Evolutionary conservation across 805 yeast genomes (phyloP).

Genomic region (Yarrowia alimentaria): DNA sequence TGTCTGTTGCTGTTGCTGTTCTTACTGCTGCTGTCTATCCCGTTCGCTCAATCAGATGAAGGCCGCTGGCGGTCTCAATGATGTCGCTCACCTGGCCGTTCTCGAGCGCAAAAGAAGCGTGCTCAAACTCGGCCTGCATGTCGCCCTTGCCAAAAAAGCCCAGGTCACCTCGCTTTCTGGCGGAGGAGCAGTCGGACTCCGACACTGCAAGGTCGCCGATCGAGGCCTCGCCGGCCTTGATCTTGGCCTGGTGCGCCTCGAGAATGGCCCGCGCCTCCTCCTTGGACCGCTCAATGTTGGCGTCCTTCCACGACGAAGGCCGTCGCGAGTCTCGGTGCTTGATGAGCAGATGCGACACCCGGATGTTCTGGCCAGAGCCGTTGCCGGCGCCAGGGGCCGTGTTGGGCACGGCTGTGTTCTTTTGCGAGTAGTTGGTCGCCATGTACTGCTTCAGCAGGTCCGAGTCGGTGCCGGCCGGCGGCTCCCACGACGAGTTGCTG

Average conservation of each 20-base stretch:
- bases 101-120: slow-evolving; percentile 75
- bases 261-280: slow-evolving; percentile 74
- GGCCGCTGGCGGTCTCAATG: slow-evolving; percentile 87
- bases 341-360: slow-evolving; percentile 77
- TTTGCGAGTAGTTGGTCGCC: slow-evolving; percentile 40
- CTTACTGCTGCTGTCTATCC: slow-evolving; percentile 49
- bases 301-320: slow-evolving; percentile 88
- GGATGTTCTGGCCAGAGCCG: slow-evolving; percentile 53
- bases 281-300: slow-evolving; percentile 69
- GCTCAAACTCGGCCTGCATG: slow-evolving; percentile 95
- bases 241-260: slow-evolving; percentile 55
- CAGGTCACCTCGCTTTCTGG: slow-evolving; percentile 84
- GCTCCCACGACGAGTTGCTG: slow-evolving; percentile 81
- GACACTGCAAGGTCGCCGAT: slow-evolving; percentile 72
- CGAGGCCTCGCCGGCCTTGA: slow-evolving; percentile 61
- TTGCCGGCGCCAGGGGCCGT: slow-evolving; percentile 29
- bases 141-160: slow-evolving; percentile 86
- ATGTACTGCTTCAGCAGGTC: slow-evolving; percentile 58
- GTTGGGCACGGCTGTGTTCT: slow-evolving; percentile 32
- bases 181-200: slow-evolving; percentile 87
- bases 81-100: slow-evolving; percentile 81
- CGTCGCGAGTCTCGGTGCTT: slow-evolving; percentile 83
- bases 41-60: slow-evolving; percentile 82
- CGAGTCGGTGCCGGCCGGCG: slow-evolving; percentile 79
- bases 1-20: too few species aligned